Conservation (phyloP, 2,329 filamentous ascomycete species). For the Aspergillus sclerotialis region DNA sequence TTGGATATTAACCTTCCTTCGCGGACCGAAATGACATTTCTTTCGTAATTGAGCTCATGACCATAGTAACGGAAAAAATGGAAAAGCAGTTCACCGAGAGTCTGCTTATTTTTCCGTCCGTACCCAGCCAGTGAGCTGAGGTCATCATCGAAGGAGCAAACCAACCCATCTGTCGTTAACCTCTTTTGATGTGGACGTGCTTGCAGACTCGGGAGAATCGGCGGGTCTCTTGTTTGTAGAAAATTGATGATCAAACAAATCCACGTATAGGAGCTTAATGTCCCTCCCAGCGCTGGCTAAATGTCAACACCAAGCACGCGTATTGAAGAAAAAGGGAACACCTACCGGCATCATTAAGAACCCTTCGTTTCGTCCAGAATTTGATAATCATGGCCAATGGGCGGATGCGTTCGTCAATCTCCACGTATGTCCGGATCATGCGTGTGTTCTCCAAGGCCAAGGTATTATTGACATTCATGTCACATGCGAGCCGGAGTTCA, state of each 20-base stretch:
- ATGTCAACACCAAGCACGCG: conserved; percentile 11
- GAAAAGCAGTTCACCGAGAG: conserved; percentile 79
- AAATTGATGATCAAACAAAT: conserved; percentile 98
- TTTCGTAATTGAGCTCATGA: conserved; percentile 86
- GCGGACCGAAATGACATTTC: conserved; percentile 75
- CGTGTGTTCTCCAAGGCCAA: conserved; percentile 90
- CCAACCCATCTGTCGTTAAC: conserved; percentile 55
- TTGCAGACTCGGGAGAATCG: conserved; percentile 80
- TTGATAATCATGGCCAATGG: conserved; percentile 96
- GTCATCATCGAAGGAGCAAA: conserved; percentile 81
- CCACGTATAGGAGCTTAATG: conserved; percentile 97
- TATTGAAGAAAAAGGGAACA: conserved; percentile 1
- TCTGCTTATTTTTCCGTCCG: conserved; percentile 73
- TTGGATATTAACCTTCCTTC: conserved; percentile 73
- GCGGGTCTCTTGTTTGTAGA: conserved; percentile 76
- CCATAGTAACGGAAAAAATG: conserved; percentile 94
- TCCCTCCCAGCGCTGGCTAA: conserved; percentile 72
- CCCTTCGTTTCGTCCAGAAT: conserved; percentile 87
- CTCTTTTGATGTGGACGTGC: conserved; percentile 59
- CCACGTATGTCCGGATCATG: conserved; percentile 96
- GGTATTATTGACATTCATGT: conserved; percentile 99
- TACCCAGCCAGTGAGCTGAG: conserved; percentile 66
- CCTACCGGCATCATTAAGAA: conserved; percentile 94
- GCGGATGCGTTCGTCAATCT: conserved; percentile 83
- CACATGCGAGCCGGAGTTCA: conserved; percentile 78